phyloP scores from a whole-genome alignment of 306 rosid genomes.

The Quercus cerris region DNA sequence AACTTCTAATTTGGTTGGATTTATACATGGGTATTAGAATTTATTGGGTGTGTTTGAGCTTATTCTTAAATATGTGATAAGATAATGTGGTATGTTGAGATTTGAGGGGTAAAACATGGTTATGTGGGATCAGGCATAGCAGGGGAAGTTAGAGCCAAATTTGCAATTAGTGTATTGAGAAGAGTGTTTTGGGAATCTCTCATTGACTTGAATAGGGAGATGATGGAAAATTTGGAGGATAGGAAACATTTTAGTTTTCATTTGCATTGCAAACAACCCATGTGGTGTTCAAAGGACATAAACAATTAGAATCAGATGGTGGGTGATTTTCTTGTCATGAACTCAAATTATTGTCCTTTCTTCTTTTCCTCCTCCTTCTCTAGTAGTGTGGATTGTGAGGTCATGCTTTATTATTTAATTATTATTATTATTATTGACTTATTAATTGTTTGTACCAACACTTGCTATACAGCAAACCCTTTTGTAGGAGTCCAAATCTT shows the following conservation, averaged over 20 bases:
- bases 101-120: not conserved
- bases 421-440: too few species aligned
- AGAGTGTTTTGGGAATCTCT: constrained; percentile 55
- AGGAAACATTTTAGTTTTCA: too few species aligned
- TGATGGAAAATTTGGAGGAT: too few species aligned
- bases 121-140: not conserved
- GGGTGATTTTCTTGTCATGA: constrained; percentile 8
- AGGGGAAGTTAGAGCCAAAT: constrained; percentile 25
- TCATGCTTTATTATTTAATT: not conserved
- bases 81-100: too few species aligned
- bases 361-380: not conserved
- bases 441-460: too few species aligned
- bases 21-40: too few species aligned
- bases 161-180: constrained; percentile 33
- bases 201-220: constrained; percentile 28
- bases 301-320: constrained; percentile 33
- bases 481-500: too few species aligned
- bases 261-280: constrained; percentile 29
- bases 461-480: too few species aligned
- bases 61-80: too few species aligned
- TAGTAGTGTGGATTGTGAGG: constrained; percentile 6
- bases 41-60: too few species aligned
- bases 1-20: too few species aligned
- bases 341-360: not conserved
- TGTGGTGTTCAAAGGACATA: constrained; percentile 40